Evolutionary conservation across 306 rosid species (phyloP), one percentile per base, ranked within the genome.

Genomic region (Cicer arietinum): DNA sequence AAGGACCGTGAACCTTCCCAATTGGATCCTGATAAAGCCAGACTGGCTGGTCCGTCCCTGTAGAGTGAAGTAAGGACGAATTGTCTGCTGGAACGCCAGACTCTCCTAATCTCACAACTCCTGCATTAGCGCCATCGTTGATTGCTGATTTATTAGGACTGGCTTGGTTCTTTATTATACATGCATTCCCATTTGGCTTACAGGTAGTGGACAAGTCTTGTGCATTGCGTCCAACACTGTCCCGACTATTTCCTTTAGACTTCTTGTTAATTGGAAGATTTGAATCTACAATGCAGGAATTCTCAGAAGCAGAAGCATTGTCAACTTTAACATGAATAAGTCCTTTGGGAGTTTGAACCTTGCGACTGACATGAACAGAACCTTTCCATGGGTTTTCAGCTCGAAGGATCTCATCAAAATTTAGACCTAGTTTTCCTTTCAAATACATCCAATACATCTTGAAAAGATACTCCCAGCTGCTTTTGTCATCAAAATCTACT

Each of bases 391-490:
- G 96, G 63, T 69, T 90, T 87, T 85, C 86, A 62, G 98, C 99
- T 43, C 69, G 84, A 77, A 79, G 56, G 46, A 95, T 78, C 81
- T 95, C 99, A 82, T 95, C 96, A 57, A 83, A 56, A 7, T 93
- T 87, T 79, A 95, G 87, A 37, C 91, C 88, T 7, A 90, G 75
- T 67, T 89, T 88, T 60, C 57, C 86, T 79, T 95, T 92, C 85
- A 92, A 79, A 74, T 80, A 84, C 20, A 81, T 53, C 99, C 99
- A 95, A 74, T 95, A 95, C 71, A 95, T 86, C 89, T 95, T 95
- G 86, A 95, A 95, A 77, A 95, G 99, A 89, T 95, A 95, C 88
- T 95, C 99, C 98, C 98, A 95, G 79, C 98, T 95, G 88, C 85
- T 82, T 79, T 73, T 89, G 87, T 95, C 99, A 77, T 95, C 99